A percentile compares a stretch with the other conserved stretches of the same genome.
These are phyloP conservation scores for Tetracladium marchalianum DNA, from an alignment of 495 filamentous ascomycete species.

Conservation along the genomic window DNA sequence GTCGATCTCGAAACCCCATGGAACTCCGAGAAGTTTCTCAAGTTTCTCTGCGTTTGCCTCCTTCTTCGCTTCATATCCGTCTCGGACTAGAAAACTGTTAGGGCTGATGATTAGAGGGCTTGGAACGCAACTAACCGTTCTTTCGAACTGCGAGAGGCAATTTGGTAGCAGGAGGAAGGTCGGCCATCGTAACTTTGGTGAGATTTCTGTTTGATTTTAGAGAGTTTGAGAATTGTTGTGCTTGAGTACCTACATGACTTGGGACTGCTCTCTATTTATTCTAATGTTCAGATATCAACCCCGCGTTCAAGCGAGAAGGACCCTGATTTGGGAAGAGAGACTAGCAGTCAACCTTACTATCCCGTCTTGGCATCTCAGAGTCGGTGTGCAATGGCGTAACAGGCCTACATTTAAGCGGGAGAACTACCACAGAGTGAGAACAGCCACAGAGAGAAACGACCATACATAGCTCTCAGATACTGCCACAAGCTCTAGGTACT, in stretches of 20 bases:
- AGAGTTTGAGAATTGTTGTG: not conserved
- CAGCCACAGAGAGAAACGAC: no score
- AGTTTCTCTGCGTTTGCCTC: conserved; percentile 31
- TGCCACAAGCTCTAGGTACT: no score
- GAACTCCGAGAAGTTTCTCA: conserved; percentile 28
- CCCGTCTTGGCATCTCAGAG: not conserved
- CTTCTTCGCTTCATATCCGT: conserved; percentile 40
- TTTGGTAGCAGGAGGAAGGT: conserved; percentile 30
- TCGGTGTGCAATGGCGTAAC: conserved; percentile 5
- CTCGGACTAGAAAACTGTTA: conserved; percentile 26
- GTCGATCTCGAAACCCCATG: conserved; percentile 39
- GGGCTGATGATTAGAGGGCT: not conserved
- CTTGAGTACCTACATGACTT: not conserved
- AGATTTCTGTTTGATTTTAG: not conserved
- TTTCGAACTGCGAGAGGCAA: conserved; percentile 43
- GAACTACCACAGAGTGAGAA: no score
- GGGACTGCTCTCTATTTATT: not conserved
- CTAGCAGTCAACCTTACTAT: not conserved
- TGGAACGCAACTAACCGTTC: conserved; percentile 28
- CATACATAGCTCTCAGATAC: no score
- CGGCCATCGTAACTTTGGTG: conserved; percentile 4
- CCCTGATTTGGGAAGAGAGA: not conserved
- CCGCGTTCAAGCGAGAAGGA: not conserved
- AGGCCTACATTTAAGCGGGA: not conserved
- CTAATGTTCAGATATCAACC: not conserved